Evolutionary conservation across 768 basidiomycete genomes (phyloP).

Genomic region (Sarcodon aspratus): DNA sequence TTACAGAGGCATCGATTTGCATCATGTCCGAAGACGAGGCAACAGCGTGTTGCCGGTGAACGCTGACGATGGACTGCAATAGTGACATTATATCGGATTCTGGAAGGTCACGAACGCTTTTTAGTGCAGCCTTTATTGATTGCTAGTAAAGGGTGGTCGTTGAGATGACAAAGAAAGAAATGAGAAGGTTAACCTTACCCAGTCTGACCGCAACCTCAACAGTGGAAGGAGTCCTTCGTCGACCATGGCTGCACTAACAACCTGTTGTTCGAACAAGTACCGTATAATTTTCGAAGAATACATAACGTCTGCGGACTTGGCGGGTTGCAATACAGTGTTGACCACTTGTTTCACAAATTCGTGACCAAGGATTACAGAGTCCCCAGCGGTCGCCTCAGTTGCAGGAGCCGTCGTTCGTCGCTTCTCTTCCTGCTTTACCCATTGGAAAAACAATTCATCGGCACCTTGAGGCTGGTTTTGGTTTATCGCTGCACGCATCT

Average conservation of each 20-base stretch:
- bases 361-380: constrained; percentile 18
- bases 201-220: constrained; percentile 47
- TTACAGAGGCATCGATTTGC: constrained; percentile 23
- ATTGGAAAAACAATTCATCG: constrained; percentile 49
- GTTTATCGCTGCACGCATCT: constrained; percentile 28
- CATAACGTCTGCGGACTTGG: constrained; percentile 20
- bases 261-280: constrained; percentile 43
- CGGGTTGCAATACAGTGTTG: constrained; percentile 33
- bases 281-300: constrained; percentile 49
- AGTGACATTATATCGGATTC: constrained; percentile 52
- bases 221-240: constrained; percentile 43
- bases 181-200: constrained; percentile 33
- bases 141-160: constrained; percentile 9
- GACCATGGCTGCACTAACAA: constrained; percentile 53
- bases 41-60: constrained; percentile 18
- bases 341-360: constrained; percentile 52
- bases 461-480: constrained; percentile 38
- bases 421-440: constrained; percentile 28
- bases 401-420: neutral
- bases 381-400: neutral
- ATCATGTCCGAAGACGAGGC: constrained; percentile 11
- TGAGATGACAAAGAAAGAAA: neutral
- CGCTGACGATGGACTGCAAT: constrained; percentile 31
- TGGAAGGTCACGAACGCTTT: constrained; percentile 46
- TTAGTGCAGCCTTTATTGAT: constrained; percentile 37